Conservation (phyloP, 495 filamentous ascomycete species). For the Lophiotrema nucula region DNA sequence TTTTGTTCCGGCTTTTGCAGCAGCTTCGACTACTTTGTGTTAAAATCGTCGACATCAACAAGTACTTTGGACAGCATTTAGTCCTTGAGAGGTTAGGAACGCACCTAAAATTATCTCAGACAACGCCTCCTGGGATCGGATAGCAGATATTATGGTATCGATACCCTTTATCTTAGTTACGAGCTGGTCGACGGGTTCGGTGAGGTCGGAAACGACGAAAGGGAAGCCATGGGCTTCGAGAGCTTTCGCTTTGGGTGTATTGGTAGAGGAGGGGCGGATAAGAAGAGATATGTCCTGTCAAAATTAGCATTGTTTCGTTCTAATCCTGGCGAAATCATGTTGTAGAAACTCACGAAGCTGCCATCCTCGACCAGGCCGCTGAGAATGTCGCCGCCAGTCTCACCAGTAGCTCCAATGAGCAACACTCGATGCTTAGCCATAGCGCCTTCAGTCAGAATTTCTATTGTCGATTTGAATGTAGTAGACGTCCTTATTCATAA, state of each 20-base stretch:
- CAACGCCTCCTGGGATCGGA: too few relatives aligned
- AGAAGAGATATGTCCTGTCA: slow-evolving; percentile 49
- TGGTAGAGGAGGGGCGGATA: slow-evolving; percentile 49
- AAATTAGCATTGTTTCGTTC: background rate
- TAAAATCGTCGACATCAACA: slow-evolving; percentile 46
- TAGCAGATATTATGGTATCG: slow-evolving; percentile 56
- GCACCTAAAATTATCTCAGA: too few relatives aligned
- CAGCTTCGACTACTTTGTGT: slow-evolving; percentile 53
- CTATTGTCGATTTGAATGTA: too few relatives aligned
- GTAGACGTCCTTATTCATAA: too few relatives aligned
- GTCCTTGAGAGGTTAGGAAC: too few relatives aligned
- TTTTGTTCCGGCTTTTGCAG: slow-evolving; percentile 55
- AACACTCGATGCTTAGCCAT: slow-evolving; percentile 30
- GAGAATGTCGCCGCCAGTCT: slow-evolving; percentile 38
- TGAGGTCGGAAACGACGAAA: slow-evolving; percentile 50
- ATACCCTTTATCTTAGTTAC: slow-evolving; percentile 47
- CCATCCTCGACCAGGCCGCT: slow-evolving; percentile 31
- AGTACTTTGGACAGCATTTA: too few relatives aligned
- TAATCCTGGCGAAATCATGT: too few relatives aligned
- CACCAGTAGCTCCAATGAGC: slow-evolving; percentile 41
- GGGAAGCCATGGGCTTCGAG: slow-evolving; percentile 50
- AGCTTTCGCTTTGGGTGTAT: slow-evolving; percentile 48
- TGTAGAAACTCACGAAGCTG: slow-evolving; percentile 1
- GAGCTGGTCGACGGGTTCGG: slow-evolving; percentile 48
- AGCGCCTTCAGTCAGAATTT: too few relatives aligned